Conservation (phyloP, 1,284 basidiomycete species). For the Mycena citricolor region DNA sequence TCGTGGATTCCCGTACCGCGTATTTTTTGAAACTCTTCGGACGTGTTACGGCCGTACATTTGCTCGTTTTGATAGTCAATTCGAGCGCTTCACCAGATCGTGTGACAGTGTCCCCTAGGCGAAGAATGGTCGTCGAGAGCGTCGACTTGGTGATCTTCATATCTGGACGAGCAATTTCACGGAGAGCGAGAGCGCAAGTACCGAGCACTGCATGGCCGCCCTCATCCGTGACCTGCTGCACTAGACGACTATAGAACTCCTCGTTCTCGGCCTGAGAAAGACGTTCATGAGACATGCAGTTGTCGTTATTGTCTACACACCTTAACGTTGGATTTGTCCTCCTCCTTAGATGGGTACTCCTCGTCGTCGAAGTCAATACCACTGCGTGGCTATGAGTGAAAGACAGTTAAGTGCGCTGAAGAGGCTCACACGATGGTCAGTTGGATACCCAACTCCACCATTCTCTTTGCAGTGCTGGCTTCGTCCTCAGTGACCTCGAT, state of each 20-base stretch:
- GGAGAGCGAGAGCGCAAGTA: constrained; percentile 69
- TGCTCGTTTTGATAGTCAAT: constrained; percentile 77
- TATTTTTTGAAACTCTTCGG: constrained; percentile 86
- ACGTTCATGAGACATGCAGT: constrained; percentile 13
- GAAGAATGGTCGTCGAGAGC: constrained; percentile 61
- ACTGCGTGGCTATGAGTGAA: constrained; percentile 36
- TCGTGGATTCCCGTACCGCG: constrained; percentile 39
- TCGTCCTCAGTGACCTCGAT: constrained; percentile 70
- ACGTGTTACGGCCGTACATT: constrained; percentile 75
- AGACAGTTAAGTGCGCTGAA: constrained; percentile 1
- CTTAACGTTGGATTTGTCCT: constrained; percentile 71
- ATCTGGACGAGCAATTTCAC: constrained; percentile 68
- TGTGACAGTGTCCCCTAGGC: constrained; percentile 72
- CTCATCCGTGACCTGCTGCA: constrained; percentile 46
- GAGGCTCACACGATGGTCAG: constrained; percentile 66
- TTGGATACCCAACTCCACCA: constrained; percentile 57
- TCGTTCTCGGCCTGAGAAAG: constrained; percentile 73
- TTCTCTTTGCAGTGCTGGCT: constrained; percentile 67
- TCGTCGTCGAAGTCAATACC: constrained; percentile 86
- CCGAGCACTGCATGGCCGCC: constrained; percentile 59
- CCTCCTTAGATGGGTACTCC: constrained; percentile 59
- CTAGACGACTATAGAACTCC: constrained; percentile 75
- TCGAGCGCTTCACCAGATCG: constrained; percentile 70
- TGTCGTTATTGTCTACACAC: constrained; percentile 36
- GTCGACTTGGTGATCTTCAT: constrained; percentile 69